Base-by-base conservation (phyloP, 352 stramenopile species). In the Globisporangium rhizosaccharum region DNA sequence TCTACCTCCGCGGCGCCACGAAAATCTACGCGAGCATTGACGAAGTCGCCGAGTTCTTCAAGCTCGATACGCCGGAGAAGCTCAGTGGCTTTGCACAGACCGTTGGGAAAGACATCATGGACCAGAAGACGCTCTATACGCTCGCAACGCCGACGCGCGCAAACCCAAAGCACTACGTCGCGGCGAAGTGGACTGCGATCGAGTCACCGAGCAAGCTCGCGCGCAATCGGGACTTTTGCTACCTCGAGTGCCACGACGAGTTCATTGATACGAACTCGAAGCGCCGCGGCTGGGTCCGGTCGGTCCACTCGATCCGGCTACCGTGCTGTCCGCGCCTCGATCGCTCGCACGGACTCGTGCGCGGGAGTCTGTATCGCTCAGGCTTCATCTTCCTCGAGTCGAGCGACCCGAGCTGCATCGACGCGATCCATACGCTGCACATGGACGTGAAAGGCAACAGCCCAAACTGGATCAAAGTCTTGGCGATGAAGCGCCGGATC, bases 111-210 rank as follows among this genome's bases (percentile, higher is more conserved):
- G 85, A 94, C 37, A 58, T 92, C 28, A 65, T 94, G 45, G 85
- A 94, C 66, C 79, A 92, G 58, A 79, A 88, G 63, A 90, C 79
- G 48, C 72, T 94, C 25, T 66, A 90, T 41, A 72, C 84, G 12
- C 71, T 94, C 20, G 82, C 79, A 3, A 64, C 56, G 4, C 85
- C 82, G 2, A 86, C 82, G 2, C 55, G 56, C 3, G 82, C 90
- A 6, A 92, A 94, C 62, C 85, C 85, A 7, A 87, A 90, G 53
- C 82, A 94, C 57, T 90, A 82, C 51, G 81, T 94, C n/a, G 81
- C 70, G 1, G 79, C 90, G 57, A 90, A 92, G 64, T 94, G 85
- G 85, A 87, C 77, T 1, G 82, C 82, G 2, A 68, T 92, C 41
- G 81, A 91, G 57, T 92, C 82, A 8, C 79, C 82, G 1, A 81